phyloP scores from a whole-genome alignment of 257 asterid genomes.

The Striga asiatica region DNA sequence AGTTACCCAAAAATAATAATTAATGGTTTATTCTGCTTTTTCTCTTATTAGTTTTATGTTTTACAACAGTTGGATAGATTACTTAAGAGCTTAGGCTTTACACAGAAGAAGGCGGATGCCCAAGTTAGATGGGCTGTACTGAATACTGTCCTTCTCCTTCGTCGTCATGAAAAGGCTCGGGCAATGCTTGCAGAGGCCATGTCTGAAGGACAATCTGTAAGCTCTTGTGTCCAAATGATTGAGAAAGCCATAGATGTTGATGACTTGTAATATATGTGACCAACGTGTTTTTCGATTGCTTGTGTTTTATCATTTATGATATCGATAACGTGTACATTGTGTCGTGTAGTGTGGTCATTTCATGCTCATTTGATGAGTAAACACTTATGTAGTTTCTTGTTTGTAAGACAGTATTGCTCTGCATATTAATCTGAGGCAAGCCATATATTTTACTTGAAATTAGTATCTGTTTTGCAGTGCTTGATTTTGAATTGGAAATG shows the following conservation, averaged over 20 bases:
- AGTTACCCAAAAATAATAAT: too few species aligned
- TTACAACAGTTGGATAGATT: slow-evolving; percentile 53
- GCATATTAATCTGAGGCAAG: too few species aligned
- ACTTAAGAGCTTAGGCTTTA: slow-evolving; percentile 72
- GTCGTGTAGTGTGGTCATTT: too few species aligned
- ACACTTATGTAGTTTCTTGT: too few species aligned
- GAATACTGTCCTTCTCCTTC: slow-evolving; percentile 56
- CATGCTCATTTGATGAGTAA: too few species aligned
- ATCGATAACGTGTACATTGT: too few species aligned
- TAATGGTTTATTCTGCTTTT: too few species aligned
- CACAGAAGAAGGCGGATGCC: slow-evolving; percentile 85
- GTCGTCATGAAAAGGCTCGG: slow-evolving; percentile 76
- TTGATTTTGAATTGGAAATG: too few species aligned
- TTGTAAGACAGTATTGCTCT: too few species aligned
- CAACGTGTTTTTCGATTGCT: neutral
- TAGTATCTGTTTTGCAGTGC: too few species aligned
- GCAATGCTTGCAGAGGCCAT: slow-evolving; percentile 66
- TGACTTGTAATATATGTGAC: slow-evolving; percentile 22
- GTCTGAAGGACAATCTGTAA: slow-evolving; percentile 65
- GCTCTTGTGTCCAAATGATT: slow-evolving; percentile 54
- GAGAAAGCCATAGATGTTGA: slow-evolving; percentile 45
- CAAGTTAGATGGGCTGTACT: slow-evolving; percentile 93
- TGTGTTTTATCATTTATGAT: neutral
- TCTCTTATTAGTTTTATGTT: too few species aligned
- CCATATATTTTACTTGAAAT: too few species aligned